Conservation (phyloP, 495 filamentous ascomycete genomes). For the Talaromyces stipitatus region DNA sequence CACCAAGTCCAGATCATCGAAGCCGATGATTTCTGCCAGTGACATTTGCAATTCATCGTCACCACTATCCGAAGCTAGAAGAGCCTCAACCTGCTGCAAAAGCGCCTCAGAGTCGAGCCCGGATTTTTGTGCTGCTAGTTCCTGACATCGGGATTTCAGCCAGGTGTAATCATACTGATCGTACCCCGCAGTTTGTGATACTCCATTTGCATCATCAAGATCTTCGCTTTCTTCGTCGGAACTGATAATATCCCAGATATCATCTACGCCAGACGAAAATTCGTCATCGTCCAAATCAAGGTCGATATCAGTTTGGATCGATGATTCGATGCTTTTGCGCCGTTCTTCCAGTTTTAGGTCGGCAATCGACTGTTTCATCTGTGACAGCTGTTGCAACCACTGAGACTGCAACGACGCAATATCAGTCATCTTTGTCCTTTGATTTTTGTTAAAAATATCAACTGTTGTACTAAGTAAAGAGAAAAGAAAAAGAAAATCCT, state of each 20-base stretch:
- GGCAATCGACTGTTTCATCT: slow-evolving; percentile 67
- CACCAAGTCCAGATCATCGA: slow-evolving; percentile 83
- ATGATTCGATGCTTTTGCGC: slow-evolving; percentile 27
- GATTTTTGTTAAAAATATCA: neutral
- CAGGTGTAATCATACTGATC: slow-evolving; percentile 45
- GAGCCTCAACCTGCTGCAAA: slow-evolving; percentile 60
- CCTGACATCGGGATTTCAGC: slow-evolving; percentile 57
- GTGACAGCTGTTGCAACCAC: slow-evolving; percentile 64
- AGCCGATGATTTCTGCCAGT: slow-evolving; percentile 86
- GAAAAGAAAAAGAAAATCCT: neutral
- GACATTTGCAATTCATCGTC: slow-evolving; percentile 84
- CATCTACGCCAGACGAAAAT: slow-evolving; percentile 58
- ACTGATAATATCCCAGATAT: slow-evolving; percentile 86
- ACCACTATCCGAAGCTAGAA: slow-evolving; percentile 55
- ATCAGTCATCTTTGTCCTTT: slow-evolving; percentile 20
- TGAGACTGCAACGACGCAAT: slow-evolving; percentile 43
- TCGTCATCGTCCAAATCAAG: slow-evolving; percentile 56
- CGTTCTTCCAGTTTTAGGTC: slow-evolving; percentile 53
- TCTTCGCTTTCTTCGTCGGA: slow-evolving; percentile 53
- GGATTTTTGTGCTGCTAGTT: slow-evolving; percentile 48
- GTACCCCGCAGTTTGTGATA: slow-evolving; percentile 21
- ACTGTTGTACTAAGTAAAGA: no score
- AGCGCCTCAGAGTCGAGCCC: slow-evolving; percentile 57
- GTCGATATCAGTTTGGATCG: slow-evolving; percentile 50
- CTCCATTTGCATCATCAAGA: slow-evolving; percentile 26